Base-by-base conservation (phyloP, 768 basidiomycete genomes). In the Trametes villosa region DNA sequence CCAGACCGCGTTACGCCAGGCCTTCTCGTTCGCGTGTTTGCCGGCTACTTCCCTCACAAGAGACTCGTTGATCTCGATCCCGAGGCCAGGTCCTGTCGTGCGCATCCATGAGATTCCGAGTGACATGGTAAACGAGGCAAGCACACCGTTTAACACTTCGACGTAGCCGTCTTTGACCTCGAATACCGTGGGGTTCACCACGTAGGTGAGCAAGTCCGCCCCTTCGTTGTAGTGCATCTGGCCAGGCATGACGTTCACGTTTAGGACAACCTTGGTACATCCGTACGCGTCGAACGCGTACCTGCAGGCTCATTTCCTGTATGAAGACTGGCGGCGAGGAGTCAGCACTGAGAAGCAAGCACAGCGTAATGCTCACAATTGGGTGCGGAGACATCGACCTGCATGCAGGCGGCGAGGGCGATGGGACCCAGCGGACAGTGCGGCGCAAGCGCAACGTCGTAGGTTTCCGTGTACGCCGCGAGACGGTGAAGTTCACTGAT, bases 371-470 rank as follows among this genome's bases (percentile, higher is more conserved):
- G 70, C 82, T 64, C 62, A 83, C 87, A 87, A 66, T 89, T 88
- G 3, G 83, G 83, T 12, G 82, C 78, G 24, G 80, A 74, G 34
- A 82, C 76, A 3, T 80, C 87, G 3, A 90, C 79, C 54, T 89
- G 86, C 42, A 89, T 81, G 66, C 84, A 86, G 22, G 88, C 87
- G 6, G 88, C 89, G 24, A 90, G 78, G 0, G 88, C 86, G 30
- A 91, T 83, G 0, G 88, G 89, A 0, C 87, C 87, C 1, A 88
- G 67, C 2, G 89, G 88, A 72, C 87, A 89, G 67, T 91, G 88
- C 5, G 89, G 88, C 0, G 87, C 89, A 52, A 87, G 69, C 12
- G 83, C 88, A 53, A 91, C 84, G 62, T 91, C 90, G 68, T 89
- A 90, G 4, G 82, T 85, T 70, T 88, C 86, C 1, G 82, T 81